phyloP scores from a whole-genome alignment of 148 eudicot genomes.

The Rhododendron simsii region DNA sequence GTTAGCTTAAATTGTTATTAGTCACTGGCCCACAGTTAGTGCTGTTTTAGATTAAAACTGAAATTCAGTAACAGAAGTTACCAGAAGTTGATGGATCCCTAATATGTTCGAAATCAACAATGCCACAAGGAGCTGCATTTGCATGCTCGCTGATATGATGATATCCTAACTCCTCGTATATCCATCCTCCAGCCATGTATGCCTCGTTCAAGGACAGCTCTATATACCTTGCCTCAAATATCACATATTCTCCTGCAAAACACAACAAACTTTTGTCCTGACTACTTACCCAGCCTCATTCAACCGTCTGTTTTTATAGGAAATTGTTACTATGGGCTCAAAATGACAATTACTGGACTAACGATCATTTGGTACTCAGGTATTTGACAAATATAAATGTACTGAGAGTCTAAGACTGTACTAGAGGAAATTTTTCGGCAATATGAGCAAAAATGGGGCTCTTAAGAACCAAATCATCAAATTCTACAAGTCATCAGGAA shows the following conservation, averaged over 20 bases:
- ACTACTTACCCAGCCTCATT: background rate
- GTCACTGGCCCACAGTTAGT: too few relatives aligned
- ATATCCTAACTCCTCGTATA: constrained; percentile 49
- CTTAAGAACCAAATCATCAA: background rate
- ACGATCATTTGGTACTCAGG: background rate
- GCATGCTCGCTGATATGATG: constrained; percentile 34
- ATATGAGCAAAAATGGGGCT: background rate
- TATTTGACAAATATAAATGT: background rate
- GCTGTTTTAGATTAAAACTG: too few relatives aligned
- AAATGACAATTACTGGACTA: background rate
- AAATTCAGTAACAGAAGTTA: too few relatives aligned
- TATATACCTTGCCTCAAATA: constrained; percentile 66
- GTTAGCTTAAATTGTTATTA: too few relatives aligned
- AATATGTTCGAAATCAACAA: too few relatives aligned
- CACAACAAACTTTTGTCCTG: background rate
- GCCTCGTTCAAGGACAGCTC: constrained; percentile 70
- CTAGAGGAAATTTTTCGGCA: background rate
- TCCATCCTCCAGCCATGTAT: constrained; percentile 74
- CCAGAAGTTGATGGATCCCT: too few relatives aligned
- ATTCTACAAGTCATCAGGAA: background rate
- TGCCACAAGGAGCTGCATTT: too few relatives aligned
- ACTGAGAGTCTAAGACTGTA: background rate
- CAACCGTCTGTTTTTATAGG: background rate
- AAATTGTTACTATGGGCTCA: background rate
- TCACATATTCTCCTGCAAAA: constrained; percentile 70